These are phyloP conservation scores for Ceratocystis papillata DNA, from an alignment of 2,329 filamentous ascomycete species.

Conservation along the genomic window DNA sequence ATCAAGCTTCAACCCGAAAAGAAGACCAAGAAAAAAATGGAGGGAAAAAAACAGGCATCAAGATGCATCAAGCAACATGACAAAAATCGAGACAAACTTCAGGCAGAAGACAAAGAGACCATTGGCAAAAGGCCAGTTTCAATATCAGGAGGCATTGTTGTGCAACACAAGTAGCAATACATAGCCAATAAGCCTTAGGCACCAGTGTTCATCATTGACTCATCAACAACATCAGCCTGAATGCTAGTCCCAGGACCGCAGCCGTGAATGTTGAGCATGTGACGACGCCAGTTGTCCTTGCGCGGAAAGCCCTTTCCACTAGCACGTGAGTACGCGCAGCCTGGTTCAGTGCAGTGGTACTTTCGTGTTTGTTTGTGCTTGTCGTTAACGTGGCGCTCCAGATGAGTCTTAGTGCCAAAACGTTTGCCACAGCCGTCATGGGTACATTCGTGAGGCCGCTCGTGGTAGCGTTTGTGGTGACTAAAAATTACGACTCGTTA, in stretches of 20 bases:
- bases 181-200: not conserved
- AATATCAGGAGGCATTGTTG: not conserved
- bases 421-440: slow-evolving; percentile 44
- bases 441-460: slow-evolving; percentile 47
- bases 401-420: slow-evolving; percentile 52
- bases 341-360: slow-evolving; percentile 46
- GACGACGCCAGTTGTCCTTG: slow-evolving; percentile 53
- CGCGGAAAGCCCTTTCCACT: slow-evolving; percentile 50
- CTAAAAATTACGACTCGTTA: slow-evolving; percentile 30
- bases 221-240: slow-evolving; percentile 26
- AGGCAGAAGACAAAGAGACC: slow-evolving; percentile 9
- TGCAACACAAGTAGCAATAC: slow-evolving; percentile 10
- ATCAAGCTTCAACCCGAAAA: not conserved
- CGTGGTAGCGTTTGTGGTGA: slow-evolving; percentile 51
- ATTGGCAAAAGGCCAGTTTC: not conserved
- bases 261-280: slow-evolving; percentile 51
- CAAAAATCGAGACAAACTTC: not conserved
- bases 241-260: slow-evolving; percentile 25
- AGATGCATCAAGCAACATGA: slow-evolving; percentile 4
- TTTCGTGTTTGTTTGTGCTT: slow-evolving; percentile 50
- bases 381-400: slow-evolving; percentile 52
- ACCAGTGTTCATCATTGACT: slow-evolving; percentile 12
- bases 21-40: not conserved
- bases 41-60: not conserved
- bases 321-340: slow-evolving; percentile 45